These are phyloP conservation scores for Dactylellina sp. DNA, from an alignment of 2,329 filamentous ascomycete species.

Conservation along the genomic window DNA sequence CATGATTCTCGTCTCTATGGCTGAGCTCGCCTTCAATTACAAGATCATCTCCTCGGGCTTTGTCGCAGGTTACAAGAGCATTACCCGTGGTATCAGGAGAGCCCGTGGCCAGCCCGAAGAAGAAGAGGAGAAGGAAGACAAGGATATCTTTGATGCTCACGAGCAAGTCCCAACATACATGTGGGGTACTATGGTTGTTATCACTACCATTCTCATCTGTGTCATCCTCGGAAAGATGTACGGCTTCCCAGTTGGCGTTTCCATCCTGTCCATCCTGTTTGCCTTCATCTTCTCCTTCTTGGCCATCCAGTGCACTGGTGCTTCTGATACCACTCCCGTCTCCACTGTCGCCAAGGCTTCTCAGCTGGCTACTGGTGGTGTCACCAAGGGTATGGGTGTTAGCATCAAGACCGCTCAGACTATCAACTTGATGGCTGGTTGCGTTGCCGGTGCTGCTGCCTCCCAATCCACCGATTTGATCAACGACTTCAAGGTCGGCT, in stretches of 20 bases:
- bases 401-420: constrained; percentile 63
- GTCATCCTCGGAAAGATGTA: constrained; percentile 49
- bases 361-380: constrained; percentile 66
- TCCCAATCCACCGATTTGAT: constrained; percentile 62
- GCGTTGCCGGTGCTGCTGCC: constrained; percentile 54
- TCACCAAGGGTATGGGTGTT: constrained; percentile 66
- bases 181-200: constrained; percentile 43
- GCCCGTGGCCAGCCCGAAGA: constrained; percentile 20
- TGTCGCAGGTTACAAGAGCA: constrained; percentile 67
- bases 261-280: constrained; percentile 65
- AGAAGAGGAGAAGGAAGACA: constrained; percentile 18
- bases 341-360: constrained; percentile 67
- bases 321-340: constrained; percentile 66
- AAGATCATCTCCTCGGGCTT: constrained; percentile 66
- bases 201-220: constrained; percentile 46
- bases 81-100: constrained; percentile 65
- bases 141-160: constrained; percentile 32
- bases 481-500: constrained; percentile 66
- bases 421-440: constrained; percentile 66
- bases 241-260: constrained; percentile 60
- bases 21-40: constrained; percentile 65
- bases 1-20: constrained; percentile 68
- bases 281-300: constrained; percentile 67
- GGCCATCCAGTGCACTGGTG: constrained; percentile 66
- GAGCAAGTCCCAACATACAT: constrained; percentile 52